These are phyloP conservation scores for Sarcodon aspratus DNA, from an alignment of 768 basidiomycete species.

Conservation along the genomic window DNA sequence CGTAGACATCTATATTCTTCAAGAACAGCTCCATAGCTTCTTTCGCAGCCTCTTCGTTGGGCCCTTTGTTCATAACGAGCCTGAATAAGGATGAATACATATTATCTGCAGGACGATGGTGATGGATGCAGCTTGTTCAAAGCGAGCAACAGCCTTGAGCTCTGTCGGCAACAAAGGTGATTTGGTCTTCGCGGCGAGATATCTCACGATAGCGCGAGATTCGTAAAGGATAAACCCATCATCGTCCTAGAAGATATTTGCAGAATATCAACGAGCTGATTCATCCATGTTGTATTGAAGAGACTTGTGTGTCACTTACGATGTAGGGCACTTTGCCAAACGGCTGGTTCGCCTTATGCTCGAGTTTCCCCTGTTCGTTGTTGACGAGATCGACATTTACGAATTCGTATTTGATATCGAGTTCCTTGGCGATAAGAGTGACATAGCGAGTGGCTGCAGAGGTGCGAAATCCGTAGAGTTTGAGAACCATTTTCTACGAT, in stretches of 20 bases:
- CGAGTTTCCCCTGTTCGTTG: slow-evolving; percentile 33
- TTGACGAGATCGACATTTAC: slow-evolving; percentile 29
- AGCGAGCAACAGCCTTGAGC: slow-evolving; percentile 23
- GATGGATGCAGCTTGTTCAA: slow-evolving; percentile 31
- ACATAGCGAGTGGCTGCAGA: slow-evolving; percentile 45
- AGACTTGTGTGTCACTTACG: slow-evolving; percentile 6
- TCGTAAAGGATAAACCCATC: slow-evolving; percentile 56
- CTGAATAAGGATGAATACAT: too few relatives aligned
- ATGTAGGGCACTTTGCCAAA: slow-evolving; percentile 55
- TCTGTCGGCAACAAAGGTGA: slow-evolving; percentile 10
- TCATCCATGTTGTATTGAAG: too few relatives aligned
- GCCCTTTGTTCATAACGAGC: too few relatives aligned
- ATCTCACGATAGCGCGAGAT: slow-evolving; percentile 48
- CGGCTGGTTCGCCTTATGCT: slow-evolving; percentile 39
- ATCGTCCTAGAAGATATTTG: slow-evolving; percentile 21
- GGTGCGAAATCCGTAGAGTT: slow-evolving; percentile 18
- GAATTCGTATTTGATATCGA: slow-evolving; percentile 43
- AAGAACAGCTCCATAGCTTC: slow-evolving; percentile 18
- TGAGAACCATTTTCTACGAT: slow-evolving; percentile 20
- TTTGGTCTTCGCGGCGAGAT: slow-evolving; percentile 43
- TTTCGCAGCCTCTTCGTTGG: slow-evolving; percentile 1
- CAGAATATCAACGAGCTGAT: too few relatives aligned
- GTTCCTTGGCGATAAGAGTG: slow-evolving; percentile 40
- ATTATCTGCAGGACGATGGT: too few relatives aligned
- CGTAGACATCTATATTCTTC: slow-evolving; percentile 42